Conservation (phyloP, 2,329 filamentous ascomycete genomes). For the Exophiala sideris region DNA sequence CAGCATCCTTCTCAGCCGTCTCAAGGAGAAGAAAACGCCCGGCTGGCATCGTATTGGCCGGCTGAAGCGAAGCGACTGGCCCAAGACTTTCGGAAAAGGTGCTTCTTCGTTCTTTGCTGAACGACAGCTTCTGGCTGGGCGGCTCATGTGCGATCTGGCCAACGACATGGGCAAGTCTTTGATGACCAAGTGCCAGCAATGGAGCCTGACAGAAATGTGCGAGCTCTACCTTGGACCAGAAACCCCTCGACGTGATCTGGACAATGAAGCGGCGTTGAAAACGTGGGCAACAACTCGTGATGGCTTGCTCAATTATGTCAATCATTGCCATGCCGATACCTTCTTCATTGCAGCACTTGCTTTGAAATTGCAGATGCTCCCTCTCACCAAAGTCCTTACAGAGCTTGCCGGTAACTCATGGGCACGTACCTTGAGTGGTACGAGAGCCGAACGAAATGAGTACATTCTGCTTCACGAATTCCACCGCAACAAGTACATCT, state of each 20-base stretch:
- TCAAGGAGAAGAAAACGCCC: slow-evolving; percentile 85
- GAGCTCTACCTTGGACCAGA: slow-evolving; percentile 76
- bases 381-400: slow-evolving; percentile 89
- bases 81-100: slow-evolving; percentile 76
- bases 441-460: slow-evolving; percentile 94
- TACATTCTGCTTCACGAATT: slow-evolving; percentile 99
- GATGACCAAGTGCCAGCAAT: slow-evolving; percentile 96
- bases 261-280: slow-evolving; percentile 81
- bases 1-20: slow-evolving; percentile 78
- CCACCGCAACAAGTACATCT: slow-evolving; percentile 94
- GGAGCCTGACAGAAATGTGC: slow-evolving; percentile 98
- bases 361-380: slow-evolving; percentile 83
- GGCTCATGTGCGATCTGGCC: slow-evolving; percentile 86
- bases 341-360: slow-evolving; percentile 93
- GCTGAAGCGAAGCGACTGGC: slow-evolving; percentile 80
- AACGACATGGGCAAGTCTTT: slow-evolving; percentile 97
- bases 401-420: slow-evolving; percentile 97
- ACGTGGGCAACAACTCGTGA: slow-evolving; percentile 80
- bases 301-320: slow-evolving; percentile 88
- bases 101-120: slow-evolving; percentile 92
- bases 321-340: slow-evolving; percentile 91
- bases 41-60: slow-evolving; percentile 93
- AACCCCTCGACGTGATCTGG: slow-evolving; percentile 74
- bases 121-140: slow-evolving; percentile 81
- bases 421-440: slow-evolving; percentile 93